Base-by-base conservation (phyloP, 2,329 filamentous ascomycete genomes). In the Pestalotiopsis sp. region DNA sequence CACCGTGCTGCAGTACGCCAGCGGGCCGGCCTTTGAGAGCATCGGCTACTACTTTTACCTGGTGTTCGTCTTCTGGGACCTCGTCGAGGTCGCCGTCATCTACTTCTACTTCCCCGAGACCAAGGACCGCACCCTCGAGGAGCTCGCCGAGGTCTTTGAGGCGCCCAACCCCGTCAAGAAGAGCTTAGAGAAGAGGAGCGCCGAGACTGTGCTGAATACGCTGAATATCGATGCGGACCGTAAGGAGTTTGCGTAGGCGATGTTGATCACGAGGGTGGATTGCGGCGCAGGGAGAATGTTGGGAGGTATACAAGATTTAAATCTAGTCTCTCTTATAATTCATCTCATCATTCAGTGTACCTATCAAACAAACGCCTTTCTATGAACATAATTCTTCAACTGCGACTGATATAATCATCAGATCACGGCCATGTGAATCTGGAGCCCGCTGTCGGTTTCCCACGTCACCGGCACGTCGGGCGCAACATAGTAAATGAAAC, bases 401-500 rank as follows among this genome's bases (percentile, higher is more conserved):
- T 1, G 7, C 20, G 45, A 9, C 45, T 23, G 20, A n/a, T 59
- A 12, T 27, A 2, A n/a, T 3, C 3, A 13, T 36, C 66, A 76
- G 6, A 80, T 73, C 57, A 80, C 77, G 13, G 80, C 80, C 75
- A 80, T 82, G 61, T 80, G 78, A 2, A 81, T 72, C 67, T 83
- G 79, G 73, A 83, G 70, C 3, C 73, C 77, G 1, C 68, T 60
- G 31, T 76, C 73, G 2, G 77, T 79, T 68, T 77, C 74, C 74
- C 76, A 80, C 52, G 74, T 74, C 1, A 80, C 65, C 20, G 73
- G 68, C 3, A 81, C 74, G 0, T 87, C 88, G 2, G 88, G 87
- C 1, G 87, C 90, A n/a, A 93, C 80, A 76, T 91, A 93, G 75
- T 85, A 93, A 12, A 92, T 87, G 72, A 83, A 87, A 0, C 91